Conservation (phyloP, 257 asterid species). For the Craterostigma plantagineum region DNA sequence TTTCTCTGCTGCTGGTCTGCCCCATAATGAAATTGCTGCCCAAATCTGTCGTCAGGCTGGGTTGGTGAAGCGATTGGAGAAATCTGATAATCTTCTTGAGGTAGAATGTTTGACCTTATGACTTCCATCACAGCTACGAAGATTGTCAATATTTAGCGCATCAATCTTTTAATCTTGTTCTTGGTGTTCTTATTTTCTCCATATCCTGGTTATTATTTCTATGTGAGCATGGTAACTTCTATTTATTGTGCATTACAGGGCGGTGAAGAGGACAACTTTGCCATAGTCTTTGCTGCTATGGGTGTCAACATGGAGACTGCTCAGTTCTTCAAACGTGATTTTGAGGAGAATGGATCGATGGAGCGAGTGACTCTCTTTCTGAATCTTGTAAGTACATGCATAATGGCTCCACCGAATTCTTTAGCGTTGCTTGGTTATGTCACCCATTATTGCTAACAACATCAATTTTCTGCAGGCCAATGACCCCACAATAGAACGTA, state of each 20-base stretch:
- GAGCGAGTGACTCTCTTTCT: slow-evolving; percentile 83
- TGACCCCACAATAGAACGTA: slow-evolving; percentile 78
- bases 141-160: not conserved
- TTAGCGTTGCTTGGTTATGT: too few relatives aligned
- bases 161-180: not conserved
- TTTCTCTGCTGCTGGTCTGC: slow-evolving; percentile 94
- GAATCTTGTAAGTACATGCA: slow-evolving; percentile 40
- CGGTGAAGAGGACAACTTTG: slow-evolving; percentile 71
- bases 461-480: slow-evolving; percentile 65
- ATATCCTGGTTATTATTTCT: not conserved
- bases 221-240: not conserved
- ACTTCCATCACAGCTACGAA: too few relatives aligned
- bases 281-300: slow-evolving; percentile 96
- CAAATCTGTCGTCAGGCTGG: slow-evolving; percentile 98
- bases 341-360: slow-evolving; percentile 95
- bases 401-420: too few relatives aligned
- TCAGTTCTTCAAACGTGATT: slow-evolving; percentile 77
- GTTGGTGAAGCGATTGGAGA: slow-evolving; percentile 82
- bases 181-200: not conserved
- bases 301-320: slow-evolving; percentile 97
- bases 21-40: slow-evolving; percentile 94
- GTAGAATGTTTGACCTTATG: slow-evolving; percentile 15
- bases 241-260: slow-evolving; percentile 20
- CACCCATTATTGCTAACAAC: too few relatives aligned
- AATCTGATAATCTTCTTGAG: slow-evolving; percentile 62